Conservation (phyloP, 495 filamentous ascomycete genomes). For the Podospora bellae-mahoneyi region DNA sequence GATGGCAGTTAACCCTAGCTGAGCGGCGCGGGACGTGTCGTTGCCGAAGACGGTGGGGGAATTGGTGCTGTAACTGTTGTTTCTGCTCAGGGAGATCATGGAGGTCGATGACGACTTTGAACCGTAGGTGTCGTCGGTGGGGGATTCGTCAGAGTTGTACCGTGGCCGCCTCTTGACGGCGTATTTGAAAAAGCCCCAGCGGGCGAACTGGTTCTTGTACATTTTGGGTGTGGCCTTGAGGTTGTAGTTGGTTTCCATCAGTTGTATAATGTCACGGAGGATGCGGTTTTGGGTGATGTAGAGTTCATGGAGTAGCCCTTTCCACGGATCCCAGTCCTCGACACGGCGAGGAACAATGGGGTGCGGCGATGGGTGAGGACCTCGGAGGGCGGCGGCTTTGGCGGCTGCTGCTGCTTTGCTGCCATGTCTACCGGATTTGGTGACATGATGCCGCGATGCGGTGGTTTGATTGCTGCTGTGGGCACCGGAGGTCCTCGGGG, state of each 20-base stretch:
- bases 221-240: slow-evolving; percentile 35
- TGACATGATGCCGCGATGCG: neutral
- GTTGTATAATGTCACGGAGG: slow-evolving; percentile 32
- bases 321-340: slow-evolving; percentile 36
- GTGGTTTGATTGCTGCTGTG: neutral
- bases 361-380: slow-evolving; percentile 10
- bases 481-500: neutral
- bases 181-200: slow-evolving; percentile 37
- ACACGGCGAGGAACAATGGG: slow-evolving; percentile 25
- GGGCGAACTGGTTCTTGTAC: slow-evolving; percentile 36
- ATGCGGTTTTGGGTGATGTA: slow-evolving; percentile 35
- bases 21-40: slow-evolving; percentile 20
- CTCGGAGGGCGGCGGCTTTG: slow-evolving; percentile 5
- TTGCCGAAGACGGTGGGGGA: slow-evolving; percentile 21
- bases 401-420: slow-evolving; percentile 1
- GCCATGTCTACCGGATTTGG: slow-evolving; percentile 8
- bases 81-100: slow-evolving; percentile 2
- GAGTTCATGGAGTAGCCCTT: slow-evolving; percentile 28
- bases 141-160: slow-evolving; percentile 2
- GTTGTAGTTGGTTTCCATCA: slow-evolving; percentile 31
- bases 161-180: slow-evolving; percentile 26
- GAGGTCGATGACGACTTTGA: neutral
- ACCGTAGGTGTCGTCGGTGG: slow-evolving; percentile 12
- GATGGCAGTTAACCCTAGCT: slow-evolving; percentile 27
- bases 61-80: slow-evolving; percentile 14